Evolutionary conservation across 2,329 filamentous ascomycete genomes (phyloP).

Genomic region (Raffaelea ambrosiae): DNA sequence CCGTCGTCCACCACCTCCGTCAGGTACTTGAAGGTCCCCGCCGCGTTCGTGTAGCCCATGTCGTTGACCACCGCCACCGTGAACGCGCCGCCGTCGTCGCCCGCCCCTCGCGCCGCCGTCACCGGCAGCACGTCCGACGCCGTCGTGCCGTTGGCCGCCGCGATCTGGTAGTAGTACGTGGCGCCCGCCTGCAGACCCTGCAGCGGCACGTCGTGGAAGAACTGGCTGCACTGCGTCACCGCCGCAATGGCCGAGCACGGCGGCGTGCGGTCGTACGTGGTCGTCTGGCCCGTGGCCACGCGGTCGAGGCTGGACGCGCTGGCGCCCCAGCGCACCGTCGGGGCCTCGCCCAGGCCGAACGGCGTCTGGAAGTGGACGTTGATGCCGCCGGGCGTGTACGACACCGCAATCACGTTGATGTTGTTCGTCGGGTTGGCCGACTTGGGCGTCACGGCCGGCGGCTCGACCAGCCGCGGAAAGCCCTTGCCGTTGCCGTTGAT

Average conservation of each 20-base stretch:
- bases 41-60: conserved; percentile 45
- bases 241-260: conserved; percentile 35
- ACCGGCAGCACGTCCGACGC: conserved; percentile 35
- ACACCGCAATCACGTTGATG: conserved; percentile 40
- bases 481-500: conserved; percentile 44
- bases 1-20: conserved; percentile 30
- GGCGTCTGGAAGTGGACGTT: conserved; percentile 46
- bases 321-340: conserved; percentile 34
- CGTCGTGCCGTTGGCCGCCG: conserved; percentile 39
- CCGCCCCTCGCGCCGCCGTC: conserved; percentile 34
- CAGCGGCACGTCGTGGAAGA: conserved; percentile 42
- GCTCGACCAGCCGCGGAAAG: conserved; percentile 38
- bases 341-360: conserved; percentile 37
- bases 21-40: conserved; percentile 36
- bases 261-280: conserved; percentile 35
- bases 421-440: conserved; percentile 37
- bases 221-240: conserved; percentile 40
- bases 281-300: conserved; percentile 26
- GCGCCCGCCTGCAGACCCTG: conserved; percentile 29
- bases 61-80: conserved; percentile 39
- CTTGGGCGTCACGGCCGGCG: conserved; percentile 38
- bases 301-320: conserved; percentile 22
- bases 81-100: conserved; percentile 29
- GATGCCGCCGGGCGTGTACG: conserved; percentile 38
- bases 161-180: conserved; percentile 43